Evolutionary conservation across 1,139 yeast species (phyloP).

Genomic region (Nadsonia commutata): DNA sequence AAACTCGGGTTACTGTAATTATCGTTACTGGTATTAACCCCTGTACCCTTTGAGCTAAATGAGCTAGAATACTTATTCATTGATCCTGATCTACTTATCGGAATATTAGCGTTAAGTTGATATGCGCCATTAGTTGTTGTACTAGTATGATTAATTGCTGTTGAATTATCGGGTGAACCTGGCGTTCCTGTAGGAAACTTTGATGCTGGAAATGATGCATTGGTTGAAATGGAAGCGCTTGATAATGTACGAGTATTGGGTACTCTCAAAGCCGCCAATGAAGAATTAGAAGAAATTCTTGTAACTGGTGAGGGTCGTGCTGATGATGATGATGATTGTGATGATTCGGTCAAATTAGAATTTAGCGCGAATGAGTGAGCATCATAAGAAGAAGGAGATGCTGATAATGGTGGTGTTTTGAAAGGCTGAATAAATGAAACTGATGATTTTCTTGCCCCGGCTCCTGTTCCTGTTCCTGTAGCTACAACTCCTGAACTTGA

Average conservation of each 20-base stretch:
- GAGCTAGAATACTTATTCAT: constrained; percentile 18
- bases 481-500: constrained; percentile 1
- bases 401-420: constrained; percentile 24
- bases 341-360: no score
- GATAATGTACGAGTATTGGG: constrained; percentile 15
- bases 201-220: constrained; percentile 1
- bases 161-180: no score
- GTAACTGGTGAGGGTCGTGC: constrained; percentile 15
- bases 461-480: constrained; percentile 1
- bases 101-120: constrained; percentile 3
- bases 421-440: constrained; percentile 23
- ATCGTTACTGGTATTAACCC: not conserved
- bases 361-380: no score
- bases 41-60: not conserved
- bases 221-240: constrained; percentile 14
- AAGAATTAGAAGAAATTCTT: constrained; percentile 17
- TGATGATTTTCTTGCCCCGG: constrained; percentile 10
- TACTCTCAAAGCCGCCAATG: constrained; percentile 19
- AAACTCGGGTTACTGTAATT: no score
- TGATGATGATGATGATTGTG: constrained; percentile 7
- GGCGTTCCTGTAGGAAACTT: no score
- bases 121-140: no score
- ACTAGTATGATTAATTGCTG: no score
- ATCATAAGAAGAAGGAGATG: constrained; percentile 16
- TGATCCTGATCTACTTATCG: constrained; percentile 10